Evolutionary conservation across 2,329 filamentous ascomycete genomes (phyloP), one percentile per base, ranked within the genome.

Genomic region (Blastomyces silverae): DNA sequence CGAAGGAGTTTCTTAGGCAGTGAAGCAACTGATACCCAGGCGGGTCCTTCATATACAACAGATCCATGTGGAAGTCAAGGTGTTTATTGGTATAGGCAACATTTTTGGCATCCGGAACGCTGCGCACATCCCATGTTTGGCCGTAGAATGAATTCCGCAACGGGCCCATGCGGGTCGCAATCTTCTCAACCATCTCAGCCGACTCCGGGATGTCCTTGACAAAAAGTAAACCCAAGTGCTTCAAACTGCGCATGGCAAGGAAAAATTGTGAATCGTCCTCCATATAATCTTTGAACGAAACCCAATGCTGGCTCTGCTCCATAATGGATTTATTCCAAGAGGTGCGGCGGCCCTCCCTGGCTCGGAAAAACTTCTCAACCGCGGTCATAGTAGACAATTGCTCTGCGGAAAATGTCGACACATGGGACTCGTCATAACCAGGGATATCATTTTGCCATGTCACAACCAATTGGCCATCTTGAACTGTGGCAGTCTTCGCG

Each of bases 111-210:
- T 90, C 76, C 1, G 89, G 88, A 63, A 95, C 89, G 3, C 88
- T 91, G 63, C 87, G 85, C 15, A 97, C 93, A 76, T 97, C 89
- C 87, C 92, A 97, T 0, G 91, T 96, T 70, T 83, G 81, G 53
- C 94, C 94, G 76, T 97, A 97, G 73, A 97, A 94, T 8, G 92
- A 94, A 70, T 91, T 87, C 72, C 91, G 89, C 34, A 97, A 79
- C 44, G 85, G 85, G 0, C 92, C 92, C 66, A 97, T 89, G 62
- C 87, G 85, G 3, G 82, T 80, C 1, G 87, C 89, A 65, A 97
- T 86, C 28, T 81, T 78, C 50, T 85, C 82, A 4, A 97, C 88
- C 4, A 86, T 83, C 1, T 82, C 76, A 66, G 89, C 84, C 20
- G 84, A 83, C 11, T 86, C 80, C 0, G 93, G 92, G 6, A 96